Evolutionary conservation across 1,284 basidiomycete genomes (phyloP), one percentile per base, ranked within the genome.

Genomic region (Sphagnurus paluster): DNA sequence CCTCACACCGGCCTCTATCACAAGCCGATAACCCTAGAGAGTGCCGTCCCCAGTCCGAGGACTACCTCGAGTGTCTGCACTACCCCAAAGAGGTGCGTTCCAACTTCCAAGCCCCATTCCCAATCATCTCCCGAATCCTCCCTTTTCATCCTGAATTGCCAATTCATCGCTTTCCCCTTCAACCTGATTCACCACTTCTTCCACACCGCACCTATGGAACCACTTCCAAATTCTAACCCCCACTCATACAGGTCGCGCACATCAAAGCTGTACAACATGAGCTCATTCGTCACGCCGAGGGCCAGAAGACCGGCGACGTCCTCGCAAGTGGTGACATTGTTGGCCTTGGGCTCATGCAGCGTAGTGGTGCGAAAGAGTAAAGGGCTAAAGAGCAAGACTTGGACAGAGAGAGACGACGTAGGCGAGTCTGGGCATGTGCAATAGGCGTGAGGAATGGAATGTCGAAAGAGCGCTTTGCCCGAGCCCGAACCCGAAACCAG

Each of bases 21-120:
- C 75, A 81, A 49, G 82, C 93, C 39, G 91, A 95, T 55, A 74
- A 74, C 37, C 91, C 93, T 1, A 67, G 70, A 36, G 76, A 91
- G 60, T 98, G 94, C 67, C 68, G 76, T 13, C 68, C 75, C 13
- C 85, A 84, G 55, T 84, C 82, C 52, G 90, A 90, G 54, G 94
- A 97, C 68, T 98, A 98, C 72, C 66, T 97, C 48, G 93, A 97
- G 68, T 98, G 95, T 68, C 71, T 98, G 49, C 94, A 97, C 66
- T 84, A 89, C 63, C 86, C 81, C 34, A 92, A 96, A 68, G 93
- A 96, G 82, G 94, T 93, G 53, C 56, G 70, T 14, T 29, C 2
- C 23, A 36, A 11, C 9, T 10, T n/a, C 11, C 10, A 4, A 5
- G 2, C 19, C 25, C 24, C 17, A 8, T 4, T 21, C 14, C 29